Evolutionary conservation across 139 green algal species (phyloP).

Genomic region (Coelastrella sp.): DNA sequence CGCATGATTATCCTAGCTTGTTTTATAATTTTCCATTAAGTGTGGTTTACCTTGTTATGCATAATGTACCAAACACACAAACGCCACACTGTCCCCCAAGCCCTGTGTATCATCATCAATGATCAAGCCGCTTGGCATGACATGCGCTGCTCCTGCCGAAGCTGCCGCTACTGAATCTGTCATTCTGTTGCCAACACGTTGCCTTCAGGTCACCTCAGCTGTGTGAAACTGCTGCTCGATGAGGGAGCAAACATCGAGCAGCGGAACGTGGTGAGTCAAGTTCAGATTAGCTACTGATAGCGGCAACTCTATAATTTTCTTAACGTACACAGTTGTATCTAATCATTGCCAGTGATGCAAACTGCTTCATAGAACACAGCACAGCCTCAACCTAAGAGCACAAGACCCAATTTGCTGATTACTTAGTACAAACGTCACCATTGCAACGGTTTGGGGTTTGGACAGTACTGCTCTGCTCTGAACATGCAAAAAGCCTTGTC

Average conservation of each 20-base stretch:
- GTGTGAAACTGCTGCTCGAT: constrained; percentile 80
- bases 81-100: no score
- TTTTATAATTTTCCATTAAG: no score
- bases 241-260: constrained; percentile 93
- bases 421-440: neutral
- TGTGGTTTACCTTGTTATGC: no score
- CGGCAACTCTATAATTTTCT: no score
- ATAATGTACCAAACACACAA: no score
- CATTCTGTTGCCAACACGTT: neutral
- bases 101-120: no score
- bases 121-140: neutral
- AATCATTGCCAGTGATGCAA: no score
- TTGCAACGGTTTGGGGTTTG: neutral
- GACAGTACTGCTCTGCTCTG: neutral
- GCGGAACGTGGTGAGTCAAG: constrained; percentile 83
- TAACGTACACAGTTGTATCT: no score
- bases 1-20: no score
- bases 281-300: neutral
- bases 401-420: no score
- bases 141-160: neutral
- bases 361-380: neutral
- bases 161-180: neutral
- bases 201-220: constrained; percentile 75
- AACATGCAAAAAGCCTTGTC: no score
- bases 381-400: no score